Conservation (phyloP, 495 filamentous ascomycete genomes). For the Filosporella fistucella region DNA sequence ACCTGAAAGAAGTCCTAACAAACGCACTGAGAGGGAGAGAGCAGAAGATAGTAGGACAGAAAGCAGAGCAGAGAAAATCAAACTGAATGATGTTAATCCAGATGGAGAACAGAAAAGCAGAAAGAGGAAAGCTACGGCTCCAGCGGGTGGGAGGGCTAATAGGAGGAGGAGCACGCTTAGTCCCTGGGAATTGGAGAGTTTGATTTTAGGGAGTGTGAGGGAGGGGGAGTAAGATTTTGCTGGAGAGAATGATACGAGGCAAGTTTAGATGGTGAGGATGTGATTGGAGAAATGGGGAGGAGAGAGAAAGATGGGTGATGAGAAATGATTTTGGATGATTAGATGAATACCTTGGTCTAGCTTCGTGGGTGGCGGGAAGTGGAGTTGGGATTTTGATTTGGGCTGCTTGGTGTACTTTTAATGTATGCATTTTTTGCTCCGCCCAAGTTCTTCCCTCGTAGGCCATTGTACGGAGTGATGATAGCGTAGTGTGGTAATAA, state of each 20-base stretch:
- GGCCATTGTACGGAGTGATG: too few relatives aligned
- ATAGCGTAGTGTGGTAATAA: too few relatives aligned
- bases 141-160: slow-evolving; percentile 20
- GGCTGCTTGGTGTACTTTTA: too few relatives aligned
- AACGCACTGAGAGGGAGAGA: too few relatives aligned
- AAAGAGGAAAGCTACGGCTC: slow-evolving; percentile 20
- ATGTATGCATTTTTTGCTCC: too few relatives aligned
- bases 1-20: too few relatives aligned
- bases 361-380: not conserved
- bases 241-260: not conserved
- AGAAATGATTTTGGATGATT: not conserved
- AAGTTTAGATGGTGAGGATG: not conserved
- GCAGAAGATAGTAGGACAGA: not conserved
- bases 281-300: not conserved
- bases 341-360: not conserved
- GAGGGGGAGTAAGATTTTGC: not conserved
- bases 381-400: not conserved
- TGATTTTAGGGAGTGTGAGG: slow-evolving; percentile 37
- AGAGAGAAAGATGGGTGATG: not conserved
- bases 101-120: slow-evolving; percentile 32
- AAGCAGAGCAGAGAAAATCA: slow-evolving; percentile 27
- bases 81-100: slow-evolving; percentile 37
- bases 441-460: too few relatives aligned
- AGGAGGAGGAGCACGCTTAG: slow-evolving; percentile 66
- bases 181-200: slow-evolving; percentile 64